Evolutionary conservation across 345 rosid species (phyloP).

Genomic region (Eucalyptus dawsonii): DNA sequence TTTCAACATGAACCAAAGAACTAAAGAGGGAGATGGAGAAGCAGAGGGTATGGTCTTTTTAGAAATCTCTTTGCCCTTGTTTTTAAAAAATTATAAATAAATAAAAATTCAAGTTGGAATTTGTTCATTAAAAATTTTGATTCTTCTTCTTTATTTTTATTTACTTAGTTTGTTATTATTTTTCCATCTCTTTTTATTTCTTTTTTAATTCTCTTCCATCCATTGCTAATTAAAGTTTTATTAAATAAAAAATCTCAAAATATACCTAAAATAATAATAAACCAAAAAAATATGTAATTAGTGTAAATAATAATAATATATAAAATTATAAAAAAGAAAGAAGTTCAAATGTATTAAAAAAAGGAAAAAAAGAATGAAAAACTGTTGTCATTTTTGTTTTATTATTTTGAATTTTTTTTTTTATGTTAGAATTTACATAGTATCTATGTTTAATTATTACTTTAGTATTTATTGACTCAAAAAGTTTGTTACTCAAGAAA

Average conservation of each 20-base stretch:
- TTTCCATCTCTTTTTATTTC: neutral
- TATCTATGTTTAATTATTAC: neutral
- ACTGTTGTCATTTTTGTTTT: no score
- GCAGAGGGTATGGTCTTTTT: neutral
- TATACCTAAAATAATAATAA: neutral
- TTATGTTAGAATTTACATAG: neutral
- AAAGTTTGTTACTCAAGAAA: neutral
- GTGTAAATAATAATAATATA: neutral
- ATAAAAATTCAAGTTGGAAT: neutral
- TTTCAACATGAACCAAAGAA: neutral
- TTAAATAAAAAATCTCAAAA: neutral
- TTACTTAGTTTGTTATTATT: neutral
- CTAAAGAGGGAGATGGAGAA: neutral
- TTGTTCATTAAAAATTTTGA: neutral
- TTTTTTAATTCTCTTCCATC: neutral
- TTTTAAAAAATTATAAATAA: neutral
- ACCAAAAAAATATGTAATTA: neutral
- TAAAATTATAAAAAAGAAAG: neutral
- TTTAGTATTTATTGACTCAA: neutral
- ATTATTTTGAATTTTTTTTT: neutral
- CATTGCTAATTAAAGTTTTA: neutral
- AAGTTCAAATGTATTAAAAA: neutral
- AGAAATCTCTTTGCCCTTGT: neutral
- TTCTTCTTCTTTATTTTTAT: neutral
- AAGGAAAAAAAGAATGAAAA: no score